phyloP scores from a whole-genome alignment of 2,329 filamentous ascomycete genomes.

The Colletotrichum limetticola region DNA sequence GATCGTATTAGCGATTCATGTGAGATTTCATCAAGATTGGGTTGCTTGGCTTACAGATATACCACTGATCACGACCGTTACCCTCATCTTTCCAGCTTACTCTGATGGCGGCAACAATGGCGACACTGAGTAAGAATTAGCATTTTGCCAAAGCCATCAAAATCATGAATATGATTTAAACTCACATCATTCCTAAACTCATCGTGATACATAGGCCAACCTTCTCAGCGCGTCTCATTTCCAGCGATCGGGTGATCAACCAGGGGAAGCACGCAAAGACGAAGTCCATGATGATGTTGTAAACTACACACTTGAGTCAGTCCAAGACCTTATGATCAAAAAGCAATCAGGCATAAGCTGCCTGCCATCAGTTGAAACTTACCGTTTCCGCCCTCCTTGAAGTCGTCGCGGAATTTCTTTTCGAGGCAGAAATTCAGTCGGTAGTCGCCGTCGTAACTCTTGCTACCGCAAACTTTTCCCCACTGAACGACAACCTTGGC shows the following conservation, averaged over 20 bases:
- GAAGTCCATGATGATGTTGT: slow-evolving; percentile 57
- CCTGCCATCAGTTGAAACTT: slow-evolving; percentile 36
- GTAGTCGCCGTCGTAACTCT: slow-evolving; percentile 58
- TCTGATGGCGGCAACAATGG: slow-evolving; percentile 58
- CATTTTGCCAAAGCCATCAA: neutral
- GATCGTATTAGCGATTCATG: slow-evolving; percentile 3
- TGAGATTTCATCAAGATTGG: neutral
- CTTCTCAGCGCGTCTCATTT: slow-evolving; percentile 44
- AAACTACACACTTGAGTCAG: slow-evolving; percentile 46
- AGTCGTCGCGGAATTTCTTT: slow-evolving; percentile 49
- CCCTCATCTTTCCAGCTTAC: slow-evolving; percentile 60
- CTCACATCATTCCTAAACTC: slow-evolving; percentile 40
- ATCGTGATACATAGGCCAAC: slow-evolving; percentile 43
- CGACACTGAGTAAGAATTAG: slow-evolving; percentile 45
- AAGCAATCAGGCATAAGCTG: neutral
- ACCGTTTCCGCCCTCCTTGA: slow-evolving; percentile 64
- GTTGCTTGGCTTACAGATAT: slow-evolving; percentile 51
- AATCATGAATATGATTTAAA: slow-evolving; percentile 41
- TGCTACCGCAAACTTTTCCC: slow-evolving; percentile 55
- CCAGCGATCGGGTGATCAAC: slow-evolving; percentile 42
- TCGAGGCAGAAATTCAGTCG: slow-evolving; percentile 57
- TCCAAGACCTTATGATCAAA: neutral
- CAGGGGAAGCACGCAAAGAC: slow-evolving; percentile 44
- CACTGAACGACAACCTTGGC: slow-evolving; percentile 60
- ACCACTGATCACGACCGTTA: slow-evolving; percentile 56